Percentiles rank a stretch among this genome's conserved stretches.
phyloP scores from a whole-genome alignment of 2,329 filamentous ascomycete species.

The Paraphaeosphaeria minitans region DNA sequence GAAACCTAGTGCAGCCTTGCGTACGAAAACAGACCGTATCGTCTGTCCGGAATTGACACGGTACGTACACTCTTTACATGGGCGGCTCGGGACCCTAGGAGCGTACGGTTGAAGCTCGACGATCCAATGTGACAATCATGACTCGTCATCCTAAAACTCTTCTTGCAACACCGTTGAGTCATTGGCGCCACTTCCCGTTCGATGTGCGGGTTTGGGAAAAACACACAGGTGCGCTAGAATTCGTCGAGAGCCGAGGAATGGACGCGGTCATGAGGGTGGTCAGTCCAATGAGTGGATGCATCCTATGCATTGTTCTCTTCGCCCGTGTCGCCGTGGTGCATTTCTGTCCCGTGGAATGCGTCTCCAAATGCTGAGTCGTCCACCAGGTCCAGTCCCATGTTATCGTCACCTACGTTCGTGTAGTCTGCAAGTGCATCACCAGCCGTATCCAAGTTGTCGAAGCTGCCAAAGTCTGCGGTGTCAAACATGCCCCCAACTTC shows the following conservation, averaged over 20 bases:
- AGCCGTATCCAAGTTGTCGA: slow-evolving; percentile 47
- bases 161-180: background rate
- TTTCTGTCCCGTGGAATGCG: slow-evolving; percentile 47
- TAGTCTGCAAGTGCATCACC: slow-evolving; percentile 48
- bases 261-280: background rate
- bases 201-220: background rate
- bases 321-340: slow-evolving; percentile 38
- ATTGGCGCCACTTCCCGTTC: background rate
- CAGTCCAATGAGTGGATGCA: background rate
- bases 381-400: slow-evolving; percentile 45
- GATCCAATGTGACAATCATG: background rate
- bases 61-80: background rate
- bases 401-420: slow-evolving; percentile 41
- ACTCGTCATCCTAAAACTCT: background rate
- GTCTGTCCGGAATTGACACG: background rate
- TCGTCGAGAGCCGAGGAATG: background rate
- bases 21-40: background rate
- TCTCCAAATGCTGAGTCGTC: slow-evolving; percentile 49
- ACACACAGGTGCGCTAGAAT: background rate
- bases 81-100: background rate
- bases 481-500: slow-evolving; percentile 47
- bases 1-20: background rate
- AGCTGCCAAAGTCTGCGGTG: slow-evolving; percentile 42
- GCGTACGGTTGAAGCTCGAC: background rate
- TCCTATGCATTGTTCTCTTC: slow-evolving; percentile 35